phyloP scores from a whole-genome alignment of 2,329 filamentous ascomycete genomes.

The Penicillium brevicompactum region DNA sequence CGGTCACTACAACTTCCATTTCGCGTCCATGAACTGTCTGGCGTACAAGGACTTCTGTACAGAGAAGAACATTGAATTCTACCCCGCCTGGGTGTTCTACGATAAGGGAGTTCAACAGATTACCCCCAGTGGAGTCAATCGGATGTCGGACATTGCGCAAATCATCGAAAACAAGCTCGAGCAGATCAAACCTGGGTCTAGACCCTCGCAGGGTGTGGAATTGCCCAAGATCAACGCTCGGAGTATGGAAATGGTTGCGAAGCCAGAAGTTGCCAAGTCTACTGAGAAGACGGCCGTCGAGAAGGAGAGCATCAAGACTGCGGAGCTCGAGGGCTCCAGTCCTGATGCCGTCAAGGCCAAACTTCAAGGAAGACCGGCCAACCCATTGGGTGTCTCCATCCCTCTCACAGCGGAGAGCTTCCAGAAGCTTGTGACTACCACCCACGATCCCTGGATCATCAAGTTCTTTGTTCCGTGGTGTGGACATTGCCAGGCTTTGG shows the following conservation, averaged over 20 bases:
- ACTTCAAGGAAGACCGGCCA: conserved; percentile 62
- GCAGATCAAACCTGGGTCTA: conserved; percentile 75
- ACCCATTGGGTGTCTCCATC: conserved; percentile 74
- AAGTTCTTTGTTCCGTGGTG: conserved; percentile 99
- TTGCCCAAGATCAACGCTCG: conserved; percentile 72
- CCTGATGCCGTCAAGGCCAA: conserved; percentile 51
- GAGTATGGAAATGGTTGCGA: conserved; percentile 46
- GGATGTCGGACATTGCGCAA: conserved; percentile 65
- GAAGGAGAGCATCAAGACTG: conserved; percentile 25
- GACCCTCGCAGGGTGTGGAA: conserved; percentile 66
- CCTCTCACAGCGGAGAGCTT: conserved; percentile 82
- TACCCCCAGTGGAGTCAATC: conserved; percentile 66
- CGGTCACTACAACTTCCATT: conserved; percentile 84
- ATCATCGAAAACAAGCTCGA: conserved; percentile 79
- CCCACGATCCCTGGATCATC: conserved; percentile 93
- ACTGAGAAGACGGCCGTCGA: conserved; percentile 45
- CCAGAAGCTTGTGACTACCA: conserved; percentile 79
- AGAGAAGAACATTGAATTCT: conserved; percentile 67
- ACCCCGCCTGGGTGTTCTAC: conserved; percentile 77
- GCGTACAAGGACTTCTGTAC: conserved; percentile 78
- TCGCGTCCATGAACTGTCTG: conserved; percentile 82
- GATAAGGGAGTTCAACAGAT: conserved; percentile 73
- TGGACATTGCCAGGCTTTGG: conserved; percentile 89
- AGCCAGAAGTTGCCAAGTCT: conserved; percentile 43
- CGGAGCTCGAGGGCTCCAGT: conserved; percentile 39